A percentile compares a stretch with the other conserved stretches of the same genome.
Conservation (phyloP, 2,329 filamentous ascomycete genomes). For the Aspergillus vadensis region DNA sequence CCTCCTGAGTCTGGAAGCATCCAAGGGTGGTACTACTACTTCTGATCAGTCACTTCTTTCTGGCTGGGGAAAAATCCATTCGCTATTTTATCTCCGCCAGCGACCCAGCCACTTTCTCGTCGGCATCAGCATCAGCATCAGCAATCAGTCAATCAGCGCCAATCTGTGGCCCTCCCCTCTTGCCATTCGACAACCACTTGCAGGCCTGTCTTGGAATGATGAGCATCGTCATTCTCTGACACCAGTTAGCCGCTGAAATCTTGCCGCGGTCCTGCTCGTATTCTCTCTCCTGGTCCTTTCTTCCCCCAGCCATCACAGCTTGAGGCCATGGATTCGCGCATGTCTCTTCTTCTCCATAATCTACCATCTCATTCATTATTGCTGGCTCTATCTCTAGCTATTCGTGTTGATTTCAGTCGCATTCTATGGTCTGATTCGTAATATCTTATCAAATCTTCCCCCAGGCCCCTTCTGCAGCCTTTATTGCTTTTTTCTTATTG, state of each 20-base stretch:
- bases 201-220: background rate
- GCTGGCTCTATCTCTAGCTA: background rate
- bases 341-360: background rate
- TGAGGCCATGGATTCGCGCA: conserved; percentile 5
- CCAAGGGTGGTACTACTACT: no score
- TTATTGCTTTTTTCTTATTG: background rate
- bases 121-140: background rate
- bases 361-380: background rate
- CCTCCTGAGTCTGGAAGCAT: background rate
- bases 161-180: background rate
- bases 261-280: background rate
- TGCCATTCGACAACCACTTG: background rate
- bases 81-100: background rate
- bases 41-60: background rate
- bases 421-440: background rate
- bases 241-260: conserved; percentile 5
- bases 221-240: conserved; percentile 8
- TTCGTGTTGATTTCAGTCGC: background rate
- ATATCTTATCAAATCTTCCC: background rate
- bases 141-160: background rate
- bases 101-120: background rate
- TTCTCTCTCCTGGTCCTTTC: background rate
- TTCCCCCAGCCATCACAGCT: background rate
- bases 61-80: background rate
- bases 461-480: background rate